phyloP scores from a whole-genome alignment of 2,329 filamentous ascomycete genomes.

The Lasiodiplodia sp. region DNA sequence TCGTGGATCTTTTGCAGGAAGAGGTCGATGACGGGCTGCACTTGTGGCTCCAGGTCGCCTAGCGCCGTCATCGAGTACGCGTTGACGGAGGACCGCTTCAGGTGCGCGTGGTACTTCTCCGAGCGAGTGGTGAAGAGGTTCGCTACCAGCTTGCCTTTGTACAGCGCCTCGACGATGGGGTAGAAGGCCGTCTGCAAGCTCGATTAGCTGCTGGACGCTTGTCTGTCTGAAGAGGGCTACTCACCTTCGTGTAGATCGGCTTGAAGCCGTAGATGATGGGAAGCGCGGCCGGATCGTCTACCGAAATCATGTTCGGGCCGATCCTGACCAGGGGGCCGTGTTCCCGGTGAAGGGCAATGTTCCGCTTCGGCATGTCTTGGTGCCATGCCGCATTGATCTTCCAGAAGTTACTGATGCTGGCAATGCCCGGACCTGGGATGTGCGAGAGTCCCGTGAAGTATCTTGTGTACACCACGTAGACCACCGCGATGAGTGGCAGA shows the following conservation, averaged over 20 bases:
- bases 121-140: slow-evolving; percentile 44
- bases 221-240: not conserved
- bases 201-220: not conserved
- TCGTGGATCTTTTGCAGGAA: not conserved
- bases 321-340: slow-evolving; percentile 5
- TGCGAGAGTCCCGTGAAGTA: slow-evolving; percentile 8
- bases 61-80: slow-evolving; percentile 5
- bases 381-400: slow-evolving; percentile 41
- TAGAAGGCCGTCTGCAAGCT: slow-evolving; percentile 34
- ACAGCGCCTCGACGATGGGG: slow-evolving; percentile 42
- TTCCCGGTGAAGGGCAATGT: slow-evolving; percentile 37
- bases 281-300: not conserved
- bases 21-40: slow-evolving; percentile 6
- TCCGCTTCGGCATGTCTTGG: slow-evolving; percentile 39
- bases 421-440: slow-evolving; percentile 42
- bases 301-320: not conserved
- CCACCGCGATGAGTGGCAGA: not conserved
- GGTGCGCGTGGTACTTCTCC: slow-evolving; percentile 38
- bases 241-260: not conserved
- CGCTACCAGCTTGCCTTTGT: slow-evolving; percentile 41
- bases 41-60: not conserved
- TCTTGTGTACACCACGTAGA: not conserved
- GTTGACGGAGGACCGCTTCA: slow-evolving; percentile 1
- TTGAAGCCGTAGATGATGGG: not conserved
- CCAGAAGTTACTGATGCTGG: slow-evolving; percentile 44